A percentile compares a stretch with the other conserved stretches of the same genome.
Conservation (phyloP, 192 early-diverging fungal species). For the Cetraspora pellucida region DNA sequence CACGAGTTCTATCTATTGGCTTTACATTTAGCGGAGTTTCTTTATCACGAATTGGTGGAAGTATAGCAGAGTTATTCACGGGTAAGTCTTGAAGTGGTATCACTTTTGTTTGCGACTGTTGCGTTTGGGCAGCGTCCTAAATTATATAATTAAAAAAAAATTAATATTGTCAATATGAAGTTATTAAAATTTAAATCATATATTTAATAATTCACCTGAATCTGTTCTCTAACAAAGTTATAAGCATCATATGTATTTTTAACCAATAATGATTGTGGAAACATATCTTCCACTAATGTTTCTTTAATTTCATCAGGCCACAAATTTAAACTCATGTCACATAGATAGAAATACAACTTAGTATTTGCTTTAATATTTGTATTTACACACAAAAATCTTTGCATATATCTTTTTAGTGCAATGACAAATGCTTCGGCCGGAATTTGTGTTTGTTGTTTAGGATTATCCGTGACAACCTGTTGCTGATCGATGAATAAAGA, state of each 20-base stretch:
- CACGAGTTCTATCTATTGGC: too few species aligned
- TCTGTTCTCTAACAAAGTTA: background rate
- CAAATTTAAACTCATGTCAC: background rate
- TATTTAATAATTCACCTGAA: too few species aligned
- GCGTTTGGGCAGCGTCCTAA: too few species aligned
- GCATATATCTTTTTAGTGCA: conserved; percentile 26
- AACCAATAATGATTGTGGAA: background rate
- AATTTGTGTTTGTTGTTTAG: background rate
- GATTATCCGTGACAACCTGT: too few species aligned
- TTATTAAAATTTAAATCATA: too few species aligned
- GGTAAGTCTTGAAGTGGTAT: too few species aligned
- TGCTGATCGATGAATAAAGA: background rate
- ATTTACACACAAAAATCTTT: background rate
- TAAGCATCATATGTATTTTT: conserved; percentile 1
- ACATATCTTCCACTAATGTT: background rate
- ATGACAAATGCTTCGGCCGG: conserved; percentile 6
- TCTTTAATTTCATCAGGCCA: background rate
- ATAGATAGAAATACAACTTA: background rate
- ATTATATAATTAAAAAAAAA: too few species aligned
- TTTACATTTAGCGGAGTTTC: too few species aligned
- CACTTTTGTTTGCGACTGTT: too few species aligned
- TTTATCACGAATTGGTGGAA: too few species aligned
- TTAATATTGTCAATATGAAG: too few species aligned
- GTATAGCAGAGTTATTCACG: too few species aligned
- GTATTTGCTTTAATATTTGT: background rate